Evolutionary conservation across 768 basidiomycete species (phyloP).

Genomic region (Lactarius sanguifluus): DNA sequence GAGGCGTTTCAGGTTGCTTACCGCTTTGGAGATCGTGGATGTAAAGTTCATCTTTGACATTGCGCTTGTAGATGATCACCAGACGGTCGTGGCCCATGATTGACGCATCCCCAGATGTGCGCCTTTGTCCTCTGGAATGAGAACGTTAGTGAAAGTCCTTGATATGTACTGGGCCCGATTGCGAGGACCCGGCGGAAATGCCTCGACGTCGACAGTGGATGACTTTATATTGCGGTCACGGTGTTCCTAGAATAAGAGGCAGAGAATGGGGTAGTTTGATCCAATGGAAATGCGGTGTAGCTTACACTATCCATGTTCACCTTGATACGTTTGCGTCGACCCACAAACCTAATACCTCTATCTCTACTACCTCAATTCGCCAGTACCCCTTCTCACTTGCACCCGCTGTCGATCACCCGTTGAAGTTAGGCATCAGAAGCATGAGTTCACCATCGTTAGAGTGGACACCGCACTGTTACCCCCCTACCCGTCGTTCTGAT

Average conservation of each 20-base stretch:
- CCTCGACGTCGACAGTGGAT: slow-evolving; percentile 60
- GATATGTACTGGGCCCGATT: slow-evolving; percentile 30
- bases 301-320: neutral
- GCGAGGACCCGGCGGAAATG: slow-evolving; percentile 31
- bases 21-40: slow-evolving; percentile 58
- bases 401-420: neutral
- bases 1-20: slow-evolving; percentile 49
- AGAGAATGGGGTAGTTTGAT: slow-evolving; percentile 43
- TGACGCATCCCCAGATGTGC: slow-evolving; percentile 54
- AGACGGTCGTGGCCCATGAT: slow-evolving; percentile 57
- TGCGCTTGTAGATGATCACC: slow-evolving; percentile 64
- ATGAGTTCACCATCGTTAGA: slow-evolving; percentile 36
- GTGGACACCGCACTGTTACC: slow-evolving; percentile 63
- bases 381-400: neutral
- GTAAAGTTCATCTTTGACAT: slow-evolving; percentile 81
- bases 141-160: slow-evolving; percentile 49
- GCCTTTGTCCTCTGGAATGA: slow-evolving; percentile 67
- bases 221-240: slow-evolving; percentile 59
- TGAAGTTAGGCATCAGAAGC: slow-evolving; percentile 9
- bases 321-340: neutral
- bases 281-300: too few species aligned
- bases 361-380: neutral
- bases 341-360: neutral
- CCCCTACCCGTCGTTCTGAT: slow-evolving; percentile 61
- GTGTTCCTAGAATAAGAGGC: too few species aligned